Percentiles rank a stretch among this genome's conserved stretches.
Conservation (phyloP, 345 rosid genomes). For the Eutrema yunnanense region DNA sequence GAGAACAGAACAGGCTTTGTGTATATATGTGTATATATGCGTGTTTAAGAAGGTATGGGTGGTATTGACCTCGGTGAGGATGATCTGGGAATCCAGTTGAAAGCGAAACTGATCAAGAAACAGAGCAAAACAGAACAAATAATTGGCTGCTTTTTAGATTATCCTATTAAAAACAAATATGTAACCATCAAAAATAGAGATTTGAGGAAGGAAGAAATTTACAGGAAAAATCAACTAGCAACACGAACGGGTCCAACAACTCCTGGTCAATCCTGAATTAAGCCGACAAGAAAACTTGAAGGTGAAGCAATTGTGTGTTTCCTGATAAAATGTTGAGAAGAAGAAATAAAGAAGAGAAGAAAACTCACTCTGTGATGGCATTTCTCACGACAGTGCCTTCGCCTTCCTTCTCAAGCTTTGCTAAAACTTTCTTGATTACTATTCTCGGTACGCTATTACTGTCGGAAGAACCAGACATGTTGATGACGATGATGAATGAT, state of each 20-base stretch:
- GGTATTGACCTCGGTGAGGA: slow-evolving; percentile 74
- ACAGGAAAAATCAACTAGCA: slow-evolving; percentile 87
- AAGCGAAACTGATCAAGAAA: slow-evolving; percentile 54
- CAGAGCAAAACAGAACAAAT: slow-evolving; percentile 2
- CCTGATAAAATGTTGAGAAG: not conserved
- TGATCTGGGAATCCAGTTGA: slow-evolving; percentile 95
- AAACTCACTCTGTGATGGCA: slow-evolving; percentile 66
- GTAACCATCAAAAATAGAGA: not conserved
- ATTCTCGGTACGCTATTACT: slow-evolving; percentile 38
- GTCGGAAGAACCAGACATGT: slow-evolving; percentile 17
- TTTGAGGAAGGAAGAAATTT: not conserved
- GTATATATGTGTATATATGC: not conserved
- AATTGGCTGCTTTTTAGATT: not conserved
- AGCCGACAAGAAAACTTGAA: slow-evolving; percentile 1
- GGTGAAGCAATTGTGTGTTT: not conserved
- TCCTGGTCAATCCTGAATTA: slow-evolving; percentile 56
- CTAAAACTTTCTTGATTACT: slow-evolving; percentile 57
- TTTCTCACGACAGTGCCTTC: slow-evolving; percentile 70
- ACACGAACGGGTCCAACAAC: slow-evolving; percentile 80
- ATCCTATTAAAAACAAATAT: not conserved
- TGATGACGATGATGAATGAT: not conserved
- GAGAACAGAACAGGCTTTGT: not conserved
- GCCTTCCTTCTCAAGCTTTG: slow-evolving; percentile 68
- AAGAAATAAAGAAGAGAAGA: not conserved
- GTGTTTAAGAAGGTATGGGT: not conserved